Evolutionary conservation across 2,329 filamentous ascomycete species (phyloP).

Genomic region (Aspergillus spinulosporus): DNA sequence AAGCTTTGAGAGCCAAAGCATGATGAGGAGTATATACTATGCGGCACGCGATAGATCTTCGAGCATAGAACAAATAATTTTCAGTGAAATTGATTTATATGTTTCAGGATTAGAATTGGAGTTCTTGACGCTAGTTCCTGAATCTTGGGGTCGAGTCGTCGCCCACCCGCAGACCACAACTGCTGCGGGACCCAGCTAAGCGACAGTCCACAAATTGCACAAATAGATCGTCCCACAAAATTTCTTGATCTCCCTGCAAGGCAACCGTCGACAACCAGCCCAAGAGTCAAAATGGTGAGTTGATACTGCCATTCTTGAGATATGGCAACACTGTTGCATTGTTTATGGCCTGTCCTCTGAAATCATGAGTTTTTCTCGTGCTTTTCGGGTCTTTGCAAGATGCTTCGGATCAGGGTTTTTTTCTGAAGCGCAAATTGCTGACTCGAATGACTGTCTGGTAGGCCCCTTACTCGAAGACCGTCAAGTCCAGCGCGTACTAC

Average conservation of each 20-base stretch:
- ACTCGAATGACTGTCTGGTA: slow-evolving; percentile 70
- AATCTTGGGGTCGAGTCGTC: slow-evolving; percentile 26
- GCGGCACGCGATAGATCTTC: too few relatives aligned
- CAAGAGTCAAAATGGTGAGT: slow-evolving; percentile 50
- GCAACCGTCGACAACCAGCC: slow-evolving; percentile 38
- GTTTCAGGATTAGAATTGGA: background rate
- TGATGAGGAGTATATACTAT: background rate
- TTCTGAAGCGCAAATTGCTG: slow-evolving; percentile 99
- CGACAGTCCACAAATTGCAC: slow-evolving; percentile 44
- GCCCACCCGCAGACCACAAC: slow-evolving; percentile 39
- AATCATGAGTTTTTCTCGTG: slow-evolving; percentile 17
- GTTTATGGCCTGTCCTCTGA: slow-evolving; percentile 12
- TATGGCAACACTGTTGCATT: slow-evolving; percentile 24
- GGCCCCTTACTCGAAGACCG: slow-evolving; percentile 81
- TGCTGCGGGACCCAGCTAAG: slow-evolving; percentile 39
- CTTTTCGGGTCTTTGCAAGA: slow-evolving; percentile 81
- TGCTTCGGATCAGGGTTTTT: slow-evolving; percentile 78
- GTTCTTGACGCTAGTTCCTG: background rate
- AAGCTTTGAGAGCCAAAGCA: background rate
- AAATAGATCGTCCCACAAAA: slow-evolving; percentile 30
- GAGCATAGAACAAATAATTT: too few relatives aligned
- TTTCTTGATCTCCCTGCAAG: slow-evolving; percentile 31
- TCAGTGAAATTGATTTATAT: background rate
- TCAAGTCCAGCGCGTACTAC: slow-evolving; percentile 99
- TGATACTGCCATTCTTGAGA: slow-evolving; percentile 26